These are phyloP conservation scores for Polygonum maritimum DNA, from an alignment of 148 eudicot species.

Conservation along the genomic window DNA sequence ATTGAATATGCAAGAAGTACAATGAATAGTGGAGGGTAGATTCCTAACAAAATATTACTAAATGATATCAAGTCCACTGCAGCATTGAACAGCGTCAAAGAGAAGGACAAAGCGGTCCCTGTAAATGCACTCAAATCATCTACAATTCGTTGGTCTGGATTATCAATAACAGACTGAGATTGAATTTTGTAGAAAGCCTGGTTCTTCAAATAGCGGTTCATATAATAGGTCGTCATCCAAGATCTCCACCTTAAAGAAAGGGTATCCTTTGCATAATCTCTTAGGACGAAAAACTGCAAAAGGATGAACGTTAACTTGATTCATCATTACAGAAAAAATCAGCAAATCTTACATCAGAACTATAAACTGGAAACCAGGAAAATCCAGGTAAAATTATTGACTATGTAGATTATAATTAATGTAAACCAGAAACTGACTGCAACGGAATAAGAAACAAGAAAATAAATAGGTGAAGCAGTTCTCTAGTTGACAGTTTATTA, in stretches of 20 bases:
- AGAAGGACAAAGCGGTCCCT: constrained; percentile 74
- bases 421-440: not conserved
- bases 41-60: constrained; percentile 77
- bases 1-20: constrained; percentile 74
- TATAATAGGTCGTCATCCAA: constrained; percentile 87
- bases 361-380: not conserved
- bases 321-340: not conserved
- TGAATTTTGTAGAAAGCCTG: constrained; percentile 78
- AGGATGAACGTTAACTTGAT: constrained; percentile 1
- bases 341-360: not conserved
- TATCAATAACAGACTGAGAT: constrained; percentile 81
- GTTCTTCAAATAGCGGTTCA: constrained; percentile 71
- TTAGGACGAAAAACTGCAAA: constrained; percentile 68
- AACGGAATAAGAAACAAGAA: not conserved
- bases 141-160: constrained; percentile 94
- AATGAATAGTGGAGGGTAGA: constrained; percentile 82
- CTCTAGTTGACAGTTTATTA: not conserved
- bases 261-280: constrained; percentile 83
- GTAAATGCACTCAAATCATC: constrained; percentile 92
- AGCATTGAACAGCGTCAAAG: constrained; percentile 79
- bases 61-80: constrained; percentile 79
- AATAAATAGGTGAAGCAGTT: not conserved
- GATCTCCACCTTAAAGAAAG: constrained; percentile 92
- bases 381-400: not conserved
- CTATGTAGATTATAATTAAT: too few species aligned